These are phyloP conservation scores for Gracilaria gracilis DNA, from an alignment of 23 red algal species.

Conservation along the genomic window DNA sequence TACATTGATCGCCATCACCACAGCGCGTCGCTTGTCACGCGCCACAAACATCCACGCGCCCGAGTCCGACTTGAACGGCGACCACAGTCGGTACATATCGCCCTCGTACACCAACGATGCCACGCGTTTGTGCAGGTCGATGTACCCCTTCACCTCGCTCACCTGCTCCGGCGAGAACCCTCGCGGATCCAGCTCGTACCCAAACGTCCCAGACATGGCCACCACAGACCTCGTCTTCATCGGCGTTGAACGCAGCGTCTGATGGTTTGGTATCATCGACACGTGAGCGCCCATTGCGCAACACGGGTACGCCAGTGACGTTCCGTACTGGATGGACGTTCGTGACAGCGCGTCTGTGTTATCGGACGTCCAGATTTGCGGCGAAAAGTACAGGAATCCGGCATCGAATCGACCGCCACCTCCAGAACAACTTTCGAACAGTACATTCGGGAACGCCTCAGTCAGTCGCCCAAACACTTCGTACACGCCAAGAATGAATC, in stretches of 20 bases:
- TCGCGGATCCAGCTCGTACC: slow-evolving; percentile 96
- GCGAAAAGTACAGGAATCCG: slow-evolving; percentile 88
- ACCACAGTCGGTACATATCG: slow-evolving; percentile 94
- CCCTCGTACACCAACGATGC: slow-evolving; percentile 78
- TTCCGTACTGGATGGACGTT: slow-evolving; percentile 91
- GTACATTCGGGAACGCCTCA: slow-evolving; percentile 83
- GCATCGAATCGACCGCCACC: slow-evolving; percentile 96
- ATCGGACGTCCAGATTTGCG: slow-evolving; percentile 97
- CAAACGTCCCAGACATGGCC: slow-evolving; percentile 96
- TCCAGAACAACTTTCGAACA: slow-evolving; percentile 96
- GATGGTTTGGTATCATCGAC: slow-evolving; percentile 94
- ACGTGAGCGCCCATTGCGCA: slow-evolving; percentile 91
- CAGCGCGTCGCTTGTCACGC: slow-evolving; percentile 64
- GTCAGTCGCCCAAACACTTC: slow-evolving; percentile 92
- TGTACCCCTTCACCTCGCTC: slow-evolving; percentile 79
- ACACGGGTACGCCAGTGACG: slow-evolving; percentile 86
- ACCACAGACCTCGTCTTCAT: slow-evolving; percentile 96
- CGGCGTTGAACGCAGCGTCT: slow-evolving; percentile 86
- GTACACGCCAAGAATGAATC: slow-evolving; percentile 94
- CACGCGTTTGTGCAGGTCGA: slow-evolving; percentile 79
- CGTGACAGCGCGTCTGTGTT: slow-evolving; percentile 97
- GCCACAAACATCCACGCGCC: slow-evolving; percentile 97
- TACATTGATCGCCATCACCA: slow-evolving; percentile 91
- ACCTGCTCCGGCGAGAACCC: slow-evolving; percentile 78
- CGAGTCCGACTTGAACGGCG: slow-evolving; percentile 84